phyloP scores from a whole-genome alignment of 139 green algal species.

The Picochlorum sp. region DNA sequence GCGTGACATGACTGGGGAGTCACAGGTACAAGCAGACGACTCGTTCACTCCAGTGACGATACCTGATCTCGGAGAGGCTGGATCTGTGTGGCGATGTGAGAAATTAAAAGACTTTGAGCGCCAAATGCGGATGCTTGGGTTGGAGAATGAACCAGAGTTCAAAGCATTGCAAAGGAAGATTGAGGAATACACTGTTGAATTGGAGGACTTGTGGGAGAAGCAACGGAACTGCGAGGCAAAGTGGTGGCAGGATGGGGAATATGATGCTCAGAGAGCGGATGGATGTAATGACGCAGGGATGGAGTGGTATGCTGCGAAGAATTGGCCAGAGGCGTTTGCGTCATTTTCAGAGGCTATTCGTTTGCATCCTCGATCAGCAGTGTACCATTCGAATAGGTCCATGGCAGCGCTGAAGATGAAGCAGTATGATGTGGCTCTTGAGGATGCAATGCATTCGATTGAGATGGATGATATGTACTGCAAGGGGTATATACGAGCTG shows the following conservation, averaged over 20 bases:
- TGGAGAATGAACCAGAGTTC: conserved; percentile 14
- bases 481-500: conserved; percentile 13
- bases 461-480: conserved; percentile 18
- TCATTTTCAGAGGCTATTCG: conserved; percentile 50
- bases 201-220: conserved; percentile 17
- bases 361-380: conserved; percentile 27
- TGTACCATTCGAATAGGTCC: conserved; percentile 48
- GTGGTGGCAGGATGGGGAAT: conserved; percentile 46
- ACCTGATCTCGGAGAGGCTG: conserved; percentile 20
- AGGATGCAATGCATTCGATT: conserved; percentile 28
- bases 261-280: conserved; percentile 28
- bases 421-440: conserved; percentile 21
- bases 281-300: conserved; percentile 30
- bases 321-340: conserved; percentile 34
- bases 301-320: conserved; percentile 7
- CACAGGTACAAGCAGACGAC: neutral
- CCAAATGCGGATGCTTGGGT: conserved; percentile 11
- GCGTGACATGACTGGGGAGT: no score
- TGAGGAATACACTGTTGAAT: conserved; percentile 1
- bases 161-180: conserved; percentile 7
- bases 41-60: neutral
- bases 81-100: conserved; percentile 20
- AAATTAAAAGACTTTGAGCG: conserved; percentile 21
- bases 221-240: conserved; percentile 18
- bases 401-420: conserved; percentile 36